Base-by-base conservation (phyloP, 75 land plant genomes). In the Azolla pinnata region DNA sequence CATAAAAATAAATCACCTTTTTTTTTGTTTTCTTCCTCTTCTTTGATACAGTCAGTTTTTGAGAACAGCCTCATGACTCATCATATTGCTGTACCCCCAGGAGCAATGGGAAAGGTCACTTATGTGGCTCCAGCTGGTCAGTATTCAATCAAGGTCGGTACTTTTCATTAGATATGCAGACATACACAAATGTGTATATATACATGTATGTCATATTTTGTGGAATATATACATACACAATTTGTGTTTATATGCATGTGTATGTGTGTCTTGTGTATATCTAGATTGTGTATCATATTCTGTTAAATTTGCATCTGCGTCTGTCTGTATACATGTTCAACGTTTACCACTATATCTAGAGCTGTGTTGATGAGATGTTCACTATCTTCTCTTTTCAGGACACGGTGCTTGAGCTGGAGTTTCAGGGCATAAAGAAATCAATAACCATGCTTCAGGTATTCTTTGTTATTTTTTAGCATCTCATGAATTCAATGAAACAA, bases 371-470 rank as follows among this genome's bases (percentile, higher is more conserved):
- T n/a, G n/a, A n/a, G n/a, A n/a, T n/a, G n/a, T n/a, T n/a, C n/a
- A n/a, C n/a, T n/a, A n/a, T n/a, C n/a, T n/a, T 23, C 29, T 52
- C 4, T 57, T 5, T 67, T 27, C 75, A 95, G 97, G 99, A 95
- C 48, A 84, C 84, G n/a, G 97, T 95, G 2, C 59, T 95, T 26
- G 99, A 95, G 70, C 71, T 95, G 57, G 99, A 95, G 68, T 95
- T 95, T 78, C 99, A 95, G 70, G 99, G 99, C 28, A 79, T 77
- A 4, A 95, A 81, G 58, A 95, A 90, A 62, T 24, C 78, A 44
- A 64, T 90, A 27, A 86, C 84, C 28, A 95, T 95, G 99, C 99
- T 95, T 73, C 99, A 95, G 97, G 99, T 95, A 64, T 29, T 1
- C 1, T 49, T 33, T 2, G 1, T 28, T 34, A 29, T 31, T 38